Evolutionary conservation across 345 rosid genomes (phyloP), one percentile per base, ranked within the genome.

Genomic region (Lepidium didymum): DNA sequence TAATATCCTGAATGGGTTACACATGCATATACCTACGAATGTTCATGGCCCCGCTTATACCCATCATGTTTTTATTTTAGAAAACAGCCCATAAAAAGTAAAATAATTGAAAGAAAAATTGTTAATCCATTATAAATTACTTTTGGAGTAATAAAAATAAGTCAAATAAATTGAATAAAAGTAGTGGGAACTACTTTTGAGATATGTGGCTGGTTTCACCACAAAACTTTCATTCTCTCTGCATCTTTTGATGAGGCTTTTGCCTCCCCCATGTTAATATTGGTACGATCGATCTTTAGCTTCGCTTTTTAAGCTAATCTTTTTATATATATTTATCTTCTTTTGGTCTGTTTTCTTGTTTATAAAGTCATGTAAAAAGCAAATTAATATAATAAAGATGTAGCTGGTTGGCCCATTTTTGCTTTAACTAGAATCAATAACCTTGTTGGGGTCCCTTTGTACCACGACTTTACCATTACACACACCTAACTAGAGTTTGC

Each of bases 141-240:
- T 60, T 72, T 65, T 25, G 13, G 62, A 52, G 44, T 13, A 16
- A n/a, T 8, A 29, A 25, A 36, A 35, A 37, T 3, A 15, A 12
- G 7, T 42, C 8, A 18, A 66, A 9, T 61, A 33, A 8, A 38
- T 4, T 7, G 14, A 8, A 61, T n/a, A 38, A 58, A 57, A 13
- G 33, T 42, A 62, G 80, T 76, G 90, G 88, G 87, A 82, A 75
- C 92, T 74, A 57, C 96, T 84, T 89, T 87, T 86, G 59, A 85
- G 88, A 83, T 78, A 75, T 76, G 72, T 56, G 70, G 81, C 80
- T 75, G 60, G 78, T 75, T 68, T 75, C 60, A 59, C 62, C 58
- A 73, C 61, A 68, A 53, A 27, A 35, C 70, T 55, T 35, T 67
- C 31, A 16, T 3, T 36, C 73, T 60, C 63, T 57, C 69, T 69